Evolutionary conservation across 768 basidiomycete species (phyloP).

Genomic region (Jaapia argillacea): DNA sequence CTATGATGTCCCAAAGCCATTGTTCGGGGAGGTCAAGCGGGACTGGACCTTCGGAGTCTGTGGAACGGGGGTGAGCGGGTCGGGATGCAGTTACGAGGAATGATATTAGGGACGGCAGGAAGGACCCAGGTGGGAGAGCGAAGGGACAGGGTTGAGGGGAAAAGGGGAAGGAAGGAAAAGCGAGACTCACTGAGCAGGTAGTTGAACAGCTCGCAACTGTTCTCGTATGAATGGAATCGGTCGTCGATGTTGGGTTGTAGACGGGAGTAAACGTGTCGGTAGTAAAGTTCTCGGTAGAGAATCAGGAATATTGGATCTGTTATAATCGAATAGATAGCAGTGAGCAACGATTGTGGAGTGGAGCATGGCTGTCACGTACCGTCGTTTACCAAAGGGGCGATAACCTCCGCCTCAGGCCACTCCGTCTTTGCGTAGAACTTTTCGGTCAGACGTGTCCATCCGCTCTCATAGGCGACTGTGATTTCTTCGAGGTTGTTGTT

Average conservation of each 20-base stretch:
- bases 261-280: constrained; percentile 92
- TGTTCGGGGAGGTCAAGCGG: constrained; percentile 91
- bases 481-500: constrained; percentile 89
- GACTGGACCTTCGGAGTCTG: constrained; percentile 92
- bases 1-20: constrained; percentile 97
- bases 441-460: constrained; percentile 95
- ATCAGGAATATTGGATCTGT: constrained; percentile 91
- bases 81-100: no score
- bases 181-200: constrained; percentile 75
- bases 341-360: neutral
- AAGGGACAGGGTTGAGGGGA: no score
- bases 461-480: constrained; percentile 88
- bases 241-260: constrained; percentile 94
- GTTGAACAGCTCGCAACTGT: constrained; percentile 98
- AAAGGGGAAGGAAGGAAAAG: neutral
- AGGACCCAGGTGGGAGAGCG: no score
- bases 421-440: constrained; percentile 91
- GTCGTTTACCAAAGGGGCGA: constrained; percentile 90
- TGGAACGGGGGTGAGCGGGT: neutral
- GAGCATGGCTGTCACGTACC: constrained; percentile 35
- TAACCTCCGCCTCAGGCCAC: constrained; percentile 96
- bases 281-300: constrained; percentile 93
- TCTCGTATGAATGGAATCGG: constrained; percentile 95
- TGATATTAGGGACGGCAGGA: no score
- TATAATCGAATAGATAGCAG: neutral